These are phyloP conservation scores for Ustilago vetiveriae DNA, from an alignment of 1,284 basidiomycete species.

Conservation along the genomic window DNA sequence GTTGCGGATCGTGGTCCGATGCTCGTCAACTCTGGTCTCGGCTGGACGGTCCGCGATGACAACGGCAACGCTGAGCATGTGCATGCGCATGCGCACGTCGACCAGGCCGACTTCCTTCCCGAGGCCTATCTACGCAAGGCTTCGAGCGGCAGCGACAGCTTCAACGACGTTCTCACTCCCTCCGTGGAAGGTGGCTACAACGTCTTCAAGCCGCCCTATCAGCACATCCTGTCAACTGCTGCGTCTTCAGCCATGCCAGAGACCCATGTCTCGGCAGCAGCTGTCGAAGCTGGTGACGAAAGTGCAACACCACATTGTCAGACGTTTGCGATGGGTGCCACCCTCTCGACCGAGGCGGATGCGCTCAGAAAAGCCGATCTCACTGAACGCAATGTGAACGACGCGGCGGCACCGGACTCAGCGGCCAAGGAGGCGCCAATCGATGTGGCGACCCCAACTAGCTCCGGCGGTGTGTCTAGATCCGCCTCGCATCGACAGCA, in stretches of 20 bases:
- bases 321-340: conserved; percentile 37
- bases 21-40: conserved; percentile 50
- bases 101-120: conserved; percentile 19
- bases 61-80: conserved; percentile 3
- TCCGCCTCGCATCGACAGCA: conserved; percentile 32
- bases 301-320: conserved; percentile 9
- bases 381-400: conserved; percentile 8
- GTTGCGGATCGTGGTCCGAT: conserved; percentile 7
- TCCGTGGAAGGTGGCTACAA: conserved; percentile 63
- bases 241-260: conserved; percentile 3
- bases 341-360: conserved; percentile 29
- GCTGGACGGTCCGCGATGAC: conserved; percentile 41
- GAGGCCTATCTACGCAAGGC: conserved; percentile 31
- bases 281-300: neutral
- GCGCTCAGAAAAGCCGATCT: conserved; percentile 38
- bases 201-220: conserved; percentile 59
- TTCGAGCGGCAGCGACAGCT: conserved; percentile 31
- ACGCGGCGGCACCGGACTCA: neutral
- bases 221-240: conserved; percentile 32
- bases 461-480: conserved; percentile 27
- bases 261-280: neutral
- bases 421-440: neutral
- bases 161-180: conserved; percentile 50
- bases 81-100: conserved; percentile 3
- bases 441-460: conserved; percentile 14